A percentile compares a stretch with the other conserved stretches of the same genome.
These are phyloP conservation scores for Phytophthora citrophthora DNA, from an alignment of 352 stramenopile genomes.

Conservation along the genomic window DNA sequence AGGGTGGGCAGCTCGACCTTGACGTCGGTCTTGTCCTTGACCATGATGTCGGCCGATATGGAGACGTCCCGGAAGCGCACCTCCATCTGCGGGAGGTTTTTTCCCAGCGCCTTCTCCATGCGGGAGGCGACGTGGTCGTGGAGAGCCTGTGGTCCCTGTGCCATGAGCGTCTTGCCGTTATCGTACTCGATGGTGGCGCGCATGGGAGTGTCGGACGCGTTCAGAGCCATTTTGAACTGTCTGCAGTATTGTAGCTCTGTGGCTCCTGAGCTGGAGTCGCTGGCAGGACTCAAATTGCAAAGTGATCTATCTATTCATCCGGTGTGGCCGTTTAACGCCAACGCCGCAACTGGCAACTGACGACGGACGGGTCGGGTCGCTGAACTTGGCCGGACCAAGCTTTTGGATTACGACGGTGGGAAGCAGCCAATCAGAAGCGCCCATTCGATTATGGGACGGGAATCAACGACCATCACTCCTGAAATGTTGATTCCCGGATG, in stretches of 20 bases:
- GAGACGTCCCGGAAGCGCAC: slow-evolving; percentile 4
- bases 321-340: neutral
- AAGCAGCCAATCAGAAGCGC: slow-evolving; percentile 8
- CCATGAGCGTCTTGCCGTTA: slow-evolving; percentile 37
- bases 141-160: slow-evolving; percentile 31
- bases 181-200: slow-evolving; percentile 29
- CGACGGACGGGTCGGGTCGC: neutral
- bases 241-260: neutral
- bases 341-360: no score
- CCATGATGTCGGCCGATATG: slow-evolving; percentile 28
- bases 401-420: slow-evolving; percentile 15
- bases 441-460: slow-evolving; percentile 15
- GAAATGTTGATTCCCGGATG: slow-evolving; percentile 6
- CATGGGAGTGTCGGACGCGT: neutral
- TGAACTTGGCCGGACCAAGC: slow-evolving; percentile 1
- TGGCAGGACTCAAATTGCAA: slow-evolving; percentile 17
- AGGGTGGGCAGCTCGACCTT: slow-evolving; percentile 18
- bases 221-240: neutral
- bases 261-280: slow-evolving; percentile 7
- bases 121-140: slow-evolving; percentile 33
- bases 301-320: slow-evolving; percentile 12
- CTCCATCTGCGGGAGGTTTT: neutral
- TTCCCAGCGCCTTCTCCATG: slow-evolving; percentile 35
- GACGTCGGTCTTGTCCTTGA: slow-evolving; percentile 19
- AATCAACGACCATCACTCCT: slow-evolving; percentile 24